Base-by-base conservation (phyloP, 2,329 filamentous ascomycete species). In the Purpureocillium takamizusanense region DNA sequence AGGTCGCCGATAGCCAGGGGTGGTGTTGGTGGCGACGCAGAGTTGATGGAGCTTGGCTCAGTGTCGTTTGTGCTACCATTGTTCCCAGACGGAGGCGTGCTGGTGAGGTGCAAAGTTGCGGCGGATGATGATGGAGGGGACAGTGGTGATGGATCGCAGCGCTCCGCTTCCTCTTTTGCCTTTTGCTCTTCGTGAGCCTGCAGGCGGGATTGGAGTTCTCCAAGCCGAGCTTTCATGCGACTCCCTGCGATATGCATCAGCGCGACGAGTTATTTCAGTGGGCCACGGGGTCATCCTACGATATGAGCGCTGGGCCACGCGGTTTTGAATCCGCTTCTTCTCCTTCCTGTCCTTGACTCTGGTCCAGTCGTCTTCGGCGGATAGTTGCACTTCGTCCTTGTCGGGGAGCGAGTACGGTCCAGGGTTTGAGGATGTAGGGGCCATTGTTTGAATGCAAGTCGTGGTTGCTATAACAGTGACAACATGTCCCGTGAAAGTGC, bases 311-410 rank as follows among this genome's bases (percentile, higher is more conserved):
- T 45, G 43, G 9, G 43, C 39, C 14, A 45, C 43, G 3, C 43
- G 36, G 18, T 45, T 45, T 21, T 45, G 43, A 10, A 45, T 43
- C n/a, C 41, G 35, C 30, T 42, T 45, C 33, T 43, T 42, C 18
- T 45, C 43, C 17, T 41, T 42, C 6, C 35, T 41, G 33, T 39
- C 36, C 15, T 43, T 43, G 5, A 43, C 39, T 18, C 41, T 35
- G 4, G 43, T 43, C 43, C 43, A 45, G 38, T 45, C 43, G 36
- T 45, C 43, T 13, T 45, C 41, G 12, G 25, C 34, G 4, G 34
- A 36, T 13, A 36, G 16, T 12, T 36, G 23, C 23, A 36, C 17
- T 25, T 36, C 34, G 15, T 36, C 25, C 34, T 36, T 36, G 34
- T 36, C 34, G 1, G 34, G 34, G 14, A 36, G 34, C 10, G 34